Base-by-base conservation (phyloP, 2,329 filamentous ascomycete genomes). In the Pseudocercospora crystallina region DNA sequence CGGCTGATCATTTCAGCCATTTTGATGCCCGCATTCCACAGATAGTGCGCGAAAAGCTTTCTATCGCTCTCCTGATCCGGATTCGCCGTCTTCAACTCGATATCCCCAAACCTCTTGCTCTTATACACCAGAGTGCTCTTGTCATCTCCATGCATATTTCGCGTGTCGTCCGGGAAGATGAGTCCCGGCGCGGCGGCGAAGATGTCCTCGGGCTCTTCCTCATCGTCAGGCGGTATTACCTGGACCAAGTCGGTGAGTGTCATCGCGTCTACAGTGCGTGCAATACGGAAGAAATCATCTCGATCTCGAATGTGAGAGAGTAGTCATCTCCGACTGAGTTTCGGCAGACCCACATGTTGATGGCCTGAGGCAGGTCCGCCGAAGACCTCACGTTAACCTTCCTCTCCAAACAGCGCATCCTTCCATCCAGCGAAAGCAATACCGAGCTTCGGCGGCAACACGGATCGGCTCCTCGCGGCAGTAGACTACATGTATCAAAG, bases 91-190 rank as follows among this genome's bases (percentile, higher is more conserved):
- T 54, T 55, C 34, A 78, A 60, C 46, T 73, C 69, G n/a, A 77
- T 57, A 8, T 69, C 59, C 9, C 69, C 69, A 35, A 65, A 68
- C 8, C 57, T 56, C 11, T 49, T 50, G 56, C 61, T 67, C 34
- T 62, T 73, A 70, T 88, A 89, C 29, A 82, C 61, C 31, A 89
- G 76, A 13, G 73, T 70, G 54, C 81, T 77, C 42, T 79, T 72
- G 1, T 77, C 71, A 61, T 86, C 82, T 67, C 85, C 85, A 68
- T 89, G 85, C 66, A 80, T 77, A 70, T 82, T 84, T 51, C 76
- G 77, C 46, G 83, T 73, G 69, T 89, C 85, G 66, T 87, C 83
- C 3, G 82, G 79, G 71, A 87, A 87, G 65, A 88, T 80, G 56
- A 83, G 75, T 55, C 79, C 81, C 1, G 87, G 77, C 0, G 81